phyloP scores from a whole-genome alignment of 306 rosid genomes.

The Prunus salicina region DNA sequence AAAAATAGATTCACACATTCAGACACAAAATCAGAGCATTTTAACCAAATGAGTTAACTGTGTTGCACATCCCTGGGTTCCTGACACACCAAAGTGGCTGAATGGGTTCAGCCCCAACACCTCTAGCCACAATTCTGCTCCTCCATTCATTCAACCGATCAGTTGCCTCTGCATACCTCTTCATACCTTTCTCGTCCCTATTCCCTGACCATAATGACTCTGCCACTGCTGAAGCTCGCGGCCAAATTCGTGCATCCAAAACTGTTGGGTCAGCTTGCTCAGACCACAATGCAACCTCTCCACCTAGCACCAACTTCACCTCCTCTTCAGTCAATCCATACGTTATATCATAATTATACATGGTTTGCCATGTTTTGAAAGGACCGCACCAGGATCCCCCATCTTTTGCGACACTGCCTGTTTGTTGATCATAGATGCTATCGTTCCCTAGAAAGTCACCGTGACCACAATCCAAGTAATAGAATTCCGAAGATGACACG shows the following conservation, averaged over 20 bases:
- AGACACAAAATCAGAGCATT: not conserved
- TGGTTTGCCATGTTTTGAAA: slow-evolving; percentile 82
- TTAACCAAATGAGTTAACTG: slow-evolving; percentile 12
- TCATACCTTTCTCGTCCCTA: slow-evolving; percentile 51
- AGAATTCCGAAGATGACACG: slow-evolving; percentile 70
- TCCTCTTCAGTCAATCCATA: slow-evolving; percentile 63
- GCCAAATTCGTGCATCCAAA: slow-evolving; percentile 79
- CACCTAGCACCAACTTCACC: slow-evolving; percentile 79
- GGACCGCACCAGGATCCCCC: slow-evolving; percentile 95
- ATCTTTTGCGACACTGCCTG: slow-evolving; percentile 15
- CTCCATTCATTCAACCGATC: slow-evolving; percentile 88
- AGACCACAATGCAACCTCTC: slow-evolving; percentile 84
- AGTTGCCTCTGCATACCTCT: slow-evolving; percentile 69
- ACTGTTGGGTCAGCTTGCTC: slow-evolving; percentile 82
- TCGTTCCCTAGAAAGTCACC: slow-evolving; percentile 74
- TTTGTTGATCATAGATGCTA: slow-evolving; percentile 44
- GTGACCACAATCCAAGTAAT: slow-evolving; percentile 87
- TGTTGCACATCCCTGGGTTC: slow-evolving; percentile 86
- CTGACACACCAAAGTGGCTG: slow-evolving; percentile 87
- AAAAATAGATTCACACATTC: not conserved
- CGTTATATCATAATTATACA: slow-evolving; percentile 72
- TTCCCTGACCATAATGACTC: slow-evolving; percentile 89
- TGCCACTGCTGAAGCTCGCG: slow-evolving; percentile 73
- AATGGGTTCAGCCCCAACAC: slow-evolving; percentile 83
- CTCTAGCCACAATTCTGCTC: slow-evolving; percentile 68